A percentile compares a stretch with the other conserved stretches of the same genome.
These are phyloP conservation scores for Liquidambar formosana DNA, from an alignment of 164 flowering plant genomes.

Conservation along the genomic window DNA sequence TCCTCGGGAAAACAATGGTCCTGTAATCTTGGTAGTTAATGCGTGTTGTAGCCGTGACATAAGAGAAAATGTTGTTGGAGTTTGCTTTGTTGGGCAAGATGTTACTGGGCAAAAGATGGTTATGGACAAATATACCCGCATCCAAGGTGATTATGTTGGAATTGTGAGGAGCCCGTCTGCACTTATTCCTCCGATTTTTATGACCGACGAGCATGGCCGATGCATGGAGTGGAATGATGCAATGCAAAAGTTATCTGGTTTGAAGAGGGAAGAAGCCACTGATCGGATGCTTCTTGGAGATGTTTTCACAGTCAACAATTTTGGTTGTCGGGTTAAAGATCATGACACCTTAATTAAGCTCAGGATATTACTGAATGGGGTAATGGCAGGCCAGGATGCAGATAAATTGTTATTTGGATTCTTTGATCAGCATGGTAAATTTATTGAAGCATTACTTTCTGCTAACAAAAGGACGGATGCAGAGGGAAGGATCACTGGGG, in stretches of 20 bases:
- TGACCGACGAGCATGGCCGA: constrained; percentile 55
- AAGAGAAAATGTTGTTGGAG: constrained; percentile 53
- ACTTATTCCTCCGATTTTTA: constrained; percentile 82
- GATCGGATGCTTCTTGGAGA: constrained; percentile 68
- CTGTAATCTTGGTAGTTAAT: constrained; percentile 56
- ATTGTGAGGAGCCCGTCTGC: constrained; percentile 57
- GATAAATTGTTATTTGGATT: constrained; percentile 65
- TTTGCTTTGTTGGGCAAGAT: constrained; percentile 81
- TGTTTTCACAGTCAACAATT: constrained; percentile 50
- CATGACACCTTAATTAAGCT: constrained; percentile 67
- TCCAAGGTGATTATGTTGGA: constrained; percentile 70
- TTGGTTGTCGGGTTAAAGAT: constrained; percentile 67
- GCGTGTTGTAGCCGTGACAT: constrained; percentile 75
- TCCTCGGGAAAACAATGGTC: constrained; percentile 36
- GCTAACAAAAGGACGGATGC: constrained; percentile 49
- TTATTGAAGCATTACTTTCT: constrained; percentile 62
- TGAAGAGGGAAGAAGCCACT: constrained; percentile 56
- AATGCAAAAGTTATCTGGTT: constrained; percentile 71
- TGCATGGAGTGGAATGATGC: constrained; percentile 79
- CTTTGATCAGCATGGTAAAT: constrained; percentile 48
- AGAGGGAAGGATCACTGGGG: constrained; percentile 62
- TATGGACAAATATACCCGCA: constrained; percentile 62
- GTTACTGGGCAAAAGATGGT: constrained; percentile 59
- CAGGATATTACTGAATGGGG: constrained; percentile 51
- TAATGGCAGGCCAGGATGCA: constrained; percentile 52